Base-by-base conservation (phyloP, 306 rosid species). In the Cucumis sativus region DNA sequence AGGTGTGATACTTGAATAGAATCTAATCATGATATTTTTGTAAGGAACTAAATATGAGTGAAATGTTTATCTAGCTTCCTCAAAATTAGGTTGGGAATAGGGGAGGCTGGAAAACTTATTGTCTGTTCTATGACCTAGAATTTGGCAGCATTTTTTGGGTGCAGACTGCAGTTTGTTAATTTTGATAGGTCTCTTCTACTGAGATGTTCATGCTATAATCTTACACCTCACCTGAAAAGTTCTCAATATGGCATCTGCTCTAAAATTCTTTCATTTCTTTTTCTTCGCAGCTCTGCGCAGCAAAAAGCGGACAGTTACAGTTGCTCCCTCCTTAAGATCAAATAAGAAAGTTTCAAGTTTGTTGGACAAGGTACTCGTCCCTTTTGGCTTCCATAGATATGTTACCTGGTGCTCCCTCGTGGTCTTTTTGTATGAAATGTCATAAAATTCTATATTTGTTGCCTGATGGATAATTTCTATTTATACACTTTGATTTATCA, bases 301-400 rank as follows among this genome's bases (percentile, higher is more conserved):
- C 39, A 92, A 83, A 87, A 96, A 92, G 85, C 89, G 89, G 33
- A 79, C 91, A 5, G 88, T 83, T 75, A 82, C 97, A 68, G 96
- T 83, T 76, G 93, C 93, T 37, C 84, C 98, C 12, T 89, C 99
- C 18, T 83, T 92, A 85, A 96, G 92, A 80, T 92, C 97, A 62
- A 96, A 92, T 81, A 96, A 92, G 83, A 96, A 92, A 81, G 99
- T 96, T 73, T 96, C 98, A 0, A 90, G 93, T 88, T 77, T 96
- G 78, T 92, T 92, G 67, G 90, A 96, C 86, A 96, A 91, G 95
- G 99, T 92, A 85, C 63, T 17, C 57, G 60, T 72, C 25, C 9
- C 45, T 56, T 51, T 51, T 9, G 52, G 78, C 20, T 54, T 39
- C 57, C 17, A 56, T 57, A n/a, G n/a, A 28, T 67, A 14, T 16